Evolutionary conservation across 495 filamentous ascomycete species (phyloP).

Genomic region (Trichoderma gamsii): DNA sequence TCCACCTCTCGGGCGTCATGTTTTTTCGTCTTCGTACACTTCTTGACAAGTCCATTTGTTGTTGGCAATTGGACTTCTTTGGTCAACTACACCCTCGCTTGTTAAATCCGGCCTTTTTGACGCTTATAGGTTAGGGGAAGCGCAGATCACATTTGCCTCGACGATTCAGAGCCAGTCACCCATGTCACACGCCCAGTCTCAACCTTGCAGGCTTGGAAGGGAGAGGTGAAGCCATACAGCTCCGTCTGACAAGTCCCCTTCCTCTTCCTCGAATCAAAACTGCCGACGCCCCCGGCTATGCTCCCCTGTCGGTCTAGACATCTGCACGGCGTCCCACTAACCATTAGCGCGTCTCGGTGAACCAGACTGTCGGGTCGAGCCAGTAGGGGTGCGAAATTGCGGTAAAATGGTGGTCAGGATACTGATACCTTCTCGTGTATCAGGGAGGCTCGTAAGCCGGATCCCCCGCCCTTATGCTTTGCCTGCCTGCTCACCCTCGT

Average conservation of each 20-base stretch:
- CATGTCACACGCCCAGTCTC: not conserved
- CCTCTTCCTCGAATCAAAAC: not conserved
- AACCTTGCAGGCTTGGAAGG: conserved; percentile 1
- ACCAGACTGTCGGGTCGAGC: conserved; percentile 12
- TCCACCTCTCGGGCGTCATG: too few species aligned
- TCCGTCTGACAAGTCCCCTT: conserved; percentile 9
- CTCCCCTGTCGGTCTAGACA: conserved; percentile 10
- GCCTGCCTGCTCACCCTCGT: too few species aligned
- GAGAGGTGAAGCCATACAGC: not conserved
- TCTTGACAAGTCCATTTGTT: too few species aligned
- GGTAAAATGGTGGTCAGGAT: not conserved
- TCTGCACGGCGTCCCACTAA: conserved; percentile 7
- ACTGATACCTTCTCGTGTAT: too few species aligned
- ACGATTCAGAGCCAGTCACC: not conserved
- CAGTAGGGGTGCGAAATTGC: conserved; percentile 12
- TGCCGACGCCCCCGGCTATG: not conserved
- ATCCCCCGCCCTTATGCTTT: not conserved
- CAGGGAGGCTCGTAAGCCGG: not conserved
- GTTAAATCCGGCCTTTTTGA: not conserved
- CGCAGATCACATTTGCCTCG: not conserved
- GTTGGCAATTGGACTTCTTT: too few species aligned
- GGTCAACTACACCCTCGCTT: not conserved
- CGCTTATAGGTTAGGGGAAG: not conserved
- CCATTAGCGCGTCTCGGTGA: conserved; percentile 7
- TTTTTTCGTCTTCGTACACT: too few species aligned